Conservation (phyloP, 768 basidiomycete genomes). For the Pholiota molesta region DNA sequence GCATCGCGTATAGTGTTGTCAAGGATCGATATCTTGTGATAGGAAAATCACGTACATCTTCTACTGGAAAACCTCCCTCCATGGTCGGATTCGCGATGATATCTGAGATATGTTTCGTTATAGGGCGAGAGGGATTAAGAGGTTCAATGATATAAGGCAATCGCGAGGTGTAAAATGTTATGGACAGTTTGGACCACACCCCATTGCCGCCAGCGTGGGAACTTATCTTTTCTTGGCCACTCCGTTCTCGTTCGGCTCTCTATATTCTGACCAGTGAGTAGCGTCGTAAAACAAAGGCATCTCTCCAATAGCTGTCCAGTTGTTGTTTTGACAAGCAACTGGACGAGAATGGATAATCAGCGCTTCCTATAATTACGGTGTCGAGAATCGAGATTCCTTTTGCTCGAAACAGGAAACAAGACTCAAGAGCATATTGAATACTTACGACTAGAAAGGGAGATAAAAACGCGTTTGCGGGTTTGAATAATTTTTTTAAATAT, state of each 20-base stretch:
- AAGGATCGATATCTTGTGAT: constrained; percentile 24
- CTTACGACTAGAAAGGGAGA: no score
- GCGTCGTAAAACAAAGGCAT: no score
- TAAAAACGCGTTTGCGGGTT: not conserved
- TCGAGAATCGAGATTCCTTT: no score
- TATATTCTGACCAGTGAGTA: no score
- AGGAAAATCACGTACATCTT: constrained; percentile 58
- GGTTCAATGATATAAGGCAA: constrained; percentile 11
- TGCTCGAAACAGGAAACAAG: no score
- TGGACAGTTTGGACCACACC: constrained; percentile 19
- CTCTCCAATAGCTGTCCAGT: no score
- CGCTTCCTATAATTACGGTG: no score
- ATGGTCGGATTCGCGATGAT: constrained; percentile 39
- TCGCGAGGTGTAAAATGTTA: constrained; percentile 19
- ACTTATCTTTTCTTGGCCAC: constrained; percentile 1
- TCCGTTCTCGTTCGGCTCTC: no score
- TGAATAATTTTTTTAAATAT: not conserved
- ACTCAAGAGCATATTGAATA: no score
- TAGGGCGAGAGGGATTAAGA: constrained; percentile 7
- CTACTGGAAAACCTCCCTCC: constrained; percentile 66
- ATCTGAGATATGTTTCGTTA: constrained; percentile 7
- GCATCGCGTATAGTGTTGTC: constrained; percentile 19
- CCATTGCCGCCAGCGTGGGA: constrained; percentile 16
- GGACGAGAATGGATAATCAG: no score
- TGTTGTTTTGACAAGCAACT: no score